Evolutionary conservation across 2,329 filamentous ascomycete genomes (phyloP), one percentile per base, ranked within the genome.

Genomic region (Microsporum canis): DNA sequence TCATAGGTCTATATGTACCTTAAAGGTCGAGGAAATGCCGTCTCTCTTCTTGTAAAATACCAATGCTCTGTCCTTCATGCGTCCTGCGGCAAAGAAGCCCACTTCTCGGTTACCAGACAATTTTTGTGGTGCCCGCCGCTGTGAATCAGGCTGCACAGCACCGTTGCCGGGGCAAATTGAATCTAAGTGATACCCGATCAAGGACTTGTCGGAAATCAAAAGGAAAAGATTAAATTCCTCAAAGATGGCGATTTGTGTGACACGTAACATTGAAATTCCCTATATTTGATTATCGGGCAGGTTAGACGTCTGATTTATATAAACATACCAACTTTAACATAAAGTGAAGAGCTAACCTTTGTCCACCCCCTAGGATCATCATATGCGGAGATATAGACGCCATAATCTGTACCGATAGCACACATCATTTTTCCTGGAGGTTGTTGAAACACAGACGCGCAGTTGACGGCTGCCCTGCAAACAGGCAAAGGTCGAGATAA

Each of bases 41-140:
- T 97, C 94, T 64, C 90, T 89, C 72, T 95, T 95, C 77, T 97
- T 97, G 82, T 97, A 99, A 73, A 99, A 92, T 33, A 99, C 85
- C 5, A 99, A 79, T 66, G 88, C 91, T 5, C 94, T 85, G 63
- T 99, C 94, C 79, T 99, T 99, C 91, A 99, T 96, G 63, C 88
- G 85, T 7, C 92, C 94, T 1, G 91, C 94, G 14, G 91, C 89
- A 72, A 99, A 99, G 79, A 97, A 99, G 12, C 91, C 89, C 23
- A 99, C 91, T 70, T 99, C 94, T 71, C 94, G 89, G 65, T 87
- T 88, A 33, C 87, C 86, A 2, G 86, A 88, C 38, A 99, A 81
- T 68, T 92, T 90, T 71, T 97, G 92, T 0, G 94, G 94, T n/a
- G 94, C 90, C 64, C 88, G 85, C 31, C 89, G 85, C 2, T 86